Conservation (phyloP, 768 basidiomycete genomes). For the Termitomyces eurrhizus region DNA sequence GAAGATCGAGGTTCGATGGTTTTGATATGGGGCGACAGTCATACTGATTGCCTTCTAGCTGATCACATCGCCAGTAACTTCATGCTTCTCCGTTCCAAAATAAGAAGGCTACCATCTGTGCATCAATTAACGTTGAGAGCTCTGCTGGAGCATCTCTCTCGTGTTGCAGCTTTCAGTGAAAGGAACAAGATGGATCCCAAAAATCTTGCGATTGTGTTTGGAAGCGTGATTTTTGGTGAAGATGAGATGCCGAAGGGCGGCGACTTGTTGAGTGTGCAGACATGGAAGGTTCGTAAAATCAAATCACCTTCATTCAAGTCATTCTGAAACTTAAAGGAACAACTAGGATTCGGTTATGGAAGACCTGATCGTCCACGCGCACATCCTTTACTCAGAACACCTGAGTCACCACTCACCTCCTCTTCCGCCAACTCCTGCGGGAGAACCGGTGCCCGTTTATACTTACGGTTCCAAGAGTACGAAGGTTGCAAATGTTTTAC, state of each 20-base stretch:
- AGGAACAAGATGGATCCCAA: conserved; percentile 94
- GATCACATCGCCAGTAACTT: conserved; percentile 72
- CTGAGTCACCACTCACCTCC: conserved; percentile 54
- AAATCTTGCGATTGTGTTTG: conserved; percentile 90
- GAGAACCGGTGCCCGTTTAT: conserved; percentile 53
- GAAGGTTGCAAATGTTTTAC: conserved; percentile 51
- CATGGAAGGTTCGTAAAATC: conserved; percentile 53
- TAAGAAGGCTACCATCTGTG: conserved; percentile 75
- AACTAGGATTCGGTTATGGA: conserved; percentile 63
- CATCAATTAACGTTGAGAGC: conserved; percentile 84
- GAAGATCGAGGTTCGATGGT: conserved; percentile 61
- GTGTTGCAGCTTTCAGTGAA: conserved; percentile 59
- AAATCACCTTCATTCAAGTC: not conserved
- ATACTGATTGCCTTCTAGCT: conserved; percentile 34
- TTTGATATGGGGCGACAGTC: not conserved
- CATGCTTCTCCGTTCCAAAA: conserved; percentile 78
- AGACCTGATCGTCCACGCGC: conserved; percentile 72
- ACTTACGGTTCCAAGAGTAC: conserved; percentile 74
- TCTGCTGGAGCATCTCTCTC: conserved; percentile 77
- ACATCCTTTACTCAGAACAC: conserved; percentile 64
- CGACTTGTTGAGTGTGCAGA: conserved; percentile 74
- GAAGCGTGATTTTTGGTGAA: conserved; percentile 86
- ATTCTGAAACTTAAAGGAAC: not conserved
- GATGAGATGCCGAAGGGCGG: conserved; percentile 81
- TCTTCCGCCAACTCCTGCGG: conserved; percentile 66